These are phyloP conservation scores for Penicillium cataractarum DNA, from an alignment of 495 filamentous ascomycete species.

Conservation along the genomic window DNA sequence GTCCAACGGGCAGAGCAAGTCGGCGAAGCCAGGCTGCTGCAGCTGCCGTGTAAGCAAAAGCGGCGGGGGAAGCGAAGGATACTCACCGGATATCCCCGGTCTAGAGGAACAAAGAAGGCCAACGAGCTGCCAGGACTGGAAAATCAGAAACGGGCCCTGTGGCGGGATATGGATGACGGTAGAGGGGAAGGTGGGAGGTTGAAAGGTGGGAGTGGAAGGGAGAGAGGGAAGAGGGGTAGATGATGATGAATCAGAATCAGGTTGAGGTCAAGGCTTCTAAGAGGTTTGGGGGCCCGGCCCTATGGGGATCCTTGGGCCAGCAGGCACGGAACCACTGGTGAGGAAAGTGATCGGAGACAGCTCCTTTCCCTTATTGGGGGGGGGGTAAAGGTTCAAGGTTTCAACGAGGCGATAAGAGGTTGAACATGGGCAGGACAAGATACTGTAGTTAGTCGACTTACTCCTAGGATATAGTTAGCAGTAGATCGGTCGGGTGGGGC, in stretches of 20 bases:
- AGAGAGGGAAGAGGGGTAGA: conserved; percentile 28
- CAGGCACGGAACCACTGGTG: conserved; percentile 10
- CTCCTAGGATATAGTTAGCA: no score
- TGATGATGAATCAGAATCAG: conserved; percentile 30
- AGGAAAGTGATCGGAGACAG: not conserved
- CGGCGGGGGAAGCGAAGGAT: not conserved
- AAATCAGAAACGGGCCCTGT: not conserved
- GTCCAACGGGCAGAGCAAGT: not conserved
- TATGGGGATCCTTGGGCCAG: conserved; percentile 17
- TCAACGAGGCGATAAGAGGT: no score
- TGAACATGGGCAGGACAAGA: not conserved
- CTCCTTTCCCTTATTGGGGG: not conserved
- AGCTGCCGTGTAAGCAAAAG: conserved; percentile 5
- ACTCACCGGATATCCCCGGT: conserved; percentile 8
- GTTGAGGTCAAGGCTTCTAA: conserved; percentile 23
- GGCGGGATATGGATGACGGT: conserved; percentile 2
- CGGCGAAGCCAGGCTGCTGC: conserved; percentile 8
- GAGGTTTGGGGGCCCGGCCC: not conserved
- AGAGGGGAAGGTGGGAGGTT: conserved; percentile 15
- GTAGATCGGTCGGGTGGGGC: not conserved
- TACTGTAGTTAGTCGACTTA: no score
- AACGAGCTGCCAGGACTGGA: not conserved
- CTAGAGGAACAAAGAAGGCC: not conserved
- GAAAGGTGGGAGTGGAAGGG: conserved; percentile 19
- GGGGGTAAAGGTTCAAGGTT: not conserved